These are phyloP conservation scores for Akanthomyces lecanii DNA, from an alignment of 2,329 filamentous ascomycete genomes.

Conservation along the genomic window DNA sequence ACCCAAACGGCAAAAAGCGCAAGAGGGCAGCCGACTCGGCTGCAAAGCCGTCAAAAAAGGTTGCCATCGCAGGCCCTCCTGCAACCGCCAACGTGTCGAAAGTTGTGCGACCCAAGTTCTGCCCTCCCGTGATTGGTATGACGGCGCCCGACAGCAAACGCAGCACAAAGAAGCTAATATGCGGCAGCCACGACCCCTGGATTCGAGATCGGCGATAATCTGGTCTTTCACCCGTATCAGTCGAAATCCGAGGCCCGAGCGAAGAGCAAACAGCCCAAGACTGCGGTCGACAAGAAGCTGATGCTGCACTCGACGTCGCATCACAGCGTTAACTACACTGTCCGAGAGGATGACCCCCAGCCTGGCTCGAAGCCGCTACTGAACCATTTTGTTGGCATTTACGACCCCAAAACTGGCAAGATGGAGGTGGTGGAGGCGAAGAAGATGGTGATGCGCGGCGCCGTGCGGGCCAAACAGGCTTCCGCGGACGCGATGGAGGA, in stretches of 20 bases:
- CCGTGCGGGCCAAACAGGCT: conserved; percentile 53
- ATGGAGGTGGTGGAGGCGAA: conserved; percentile 60
- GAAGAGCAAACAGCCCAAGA: conserved; percentile 37
- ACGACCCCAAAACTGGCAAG: conserved; percentile 55
- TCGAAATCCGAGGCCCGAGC: conserved; percentile 33
- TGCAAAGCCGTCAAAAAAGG: conserved; percentile 48
- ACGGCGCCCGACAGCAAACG: neutral
- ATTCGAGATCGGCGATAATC: conserved; percentile 31
- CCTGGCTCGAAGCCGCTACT: conserved; percentile 35
- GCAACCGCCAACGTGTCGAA: conserved; percentile 43
- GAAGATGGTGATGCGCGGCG: conserved; percentile 58
- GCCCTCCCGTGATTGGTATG: conserved; percentile 52
- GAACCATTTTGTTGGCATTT: conserved; percentile 63
- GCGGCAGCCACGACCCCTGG: conserved; percentile 33
- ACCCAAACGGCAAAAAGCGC: conserved; percentile 46
- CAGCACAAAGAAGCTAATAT: conserved; percentile 21
- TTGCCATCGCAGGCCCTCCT: conserved; percentile 41
- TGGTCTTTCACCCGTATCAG: conserved; percentile 47
- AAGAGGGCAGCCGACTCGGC: conserved; percentile 45
- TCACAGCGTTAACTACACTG: conserved; percentile 56
- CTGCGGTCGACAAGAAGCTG: conserved; percentile 43
- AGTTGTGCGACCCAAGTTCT: conserved; percentile 41
- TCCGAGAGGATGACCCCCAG: conserved; percentile 41
- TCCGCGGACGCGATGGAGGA: conserved; percentile 42
- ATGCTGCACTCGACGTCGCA: conserved; percentile 56